Conservation (phyloP, 805 yeast species). For the Suhomyces vadensis region DNA sequence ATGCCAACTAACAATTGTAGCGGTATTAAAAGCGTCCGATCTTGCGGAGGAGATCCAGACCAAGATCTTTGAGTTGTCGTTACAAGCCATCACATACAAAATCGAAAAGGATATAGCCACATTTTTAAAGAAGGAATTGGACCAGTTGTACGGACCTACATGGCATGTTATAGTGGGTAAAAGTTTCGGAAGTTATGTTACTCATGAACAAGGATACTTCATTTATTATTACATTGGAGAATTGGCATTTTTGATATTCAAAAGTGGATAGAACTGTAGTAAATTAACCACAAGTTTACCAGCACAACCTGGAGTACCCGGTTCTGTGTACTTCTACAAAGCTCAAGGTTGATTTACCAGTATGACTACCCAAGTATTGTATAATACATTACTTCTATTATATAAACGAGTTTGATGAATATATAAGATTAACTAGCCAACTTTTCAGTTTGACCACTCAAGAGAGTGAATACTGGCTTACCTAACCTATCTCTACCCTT, state of each 20-base stretch:
- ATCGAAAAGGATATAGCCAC: slow-evolving; percentile 67
- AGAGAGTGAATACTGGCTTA: slow-evolving; percentile 86
- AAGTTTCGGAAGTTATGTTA: slow-evolving; percentile 76
- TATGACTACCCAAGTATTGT: too few relatives aligned
- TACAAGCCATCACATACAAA: slow-evolving; percentile 43
- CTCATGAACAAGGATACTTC: slow-evolving; percentile 75
- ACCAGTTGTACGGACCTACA: slow-evolving; percentile 61
- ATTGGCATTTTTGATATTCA: slow-evolving; percentile 67
- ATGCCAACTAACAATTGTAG: slow-evolving; percentile 17
- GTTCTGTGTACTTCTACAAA: too few relatives aligned
- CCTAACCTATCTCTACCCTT: slow-evolving; percentile 87
- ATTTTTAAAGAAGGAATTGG: slow-evolving; percentile 64
- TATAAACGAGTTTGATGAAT: slow-evolving; percentile 4
- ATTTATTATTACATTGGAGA: slow-evolving; percentile 71
- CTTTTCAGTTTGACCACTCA: slow-evolving; percentile 75
- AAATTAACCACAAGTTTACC: too few relatives aligned
- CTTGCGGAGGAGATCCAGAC: slow-evolving; percentile 55
- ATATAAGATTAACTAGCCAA: slow-evolving; percentile 8
- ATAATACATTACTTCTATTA: too few relatives aligned
- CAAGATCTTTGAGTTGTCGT: slow-evolving; percentile 48
- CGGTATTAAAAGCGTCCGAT: slow-evolving; percentile 44
- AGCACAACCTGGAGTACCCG: too few relatives aligned
- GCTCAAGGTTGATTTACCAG: too few relatives aligned
- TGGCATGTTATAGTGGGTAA: slow-evolving; percentile 86
- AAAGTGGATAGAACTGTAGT: slow-evolving; percentile 49